Conservation (phyloP, 257 asterid species). For the Forsythia viridissima region DNA sequence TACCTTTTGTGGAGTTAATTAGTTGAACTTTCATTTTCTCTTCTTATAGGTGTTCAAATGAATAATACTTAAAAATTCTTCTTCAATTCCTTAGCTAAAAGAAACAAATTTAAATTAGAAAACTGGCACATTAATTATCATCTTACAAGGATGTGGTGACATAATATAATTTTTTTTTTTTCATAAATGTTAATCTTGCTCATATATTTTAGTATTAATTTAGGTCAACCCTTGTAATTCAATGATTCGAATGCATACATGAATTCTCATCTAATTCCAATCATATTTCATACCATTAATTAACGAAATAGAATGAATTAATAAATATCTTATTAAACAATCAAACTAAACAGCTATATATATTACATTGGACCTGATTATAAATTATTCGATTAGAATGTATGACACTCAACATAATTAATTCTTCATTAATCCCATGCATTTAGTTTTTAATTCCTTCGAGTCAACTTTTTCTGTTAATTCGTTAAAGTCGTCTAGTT, state of each 20-base stretch:
- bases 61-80: background rate
- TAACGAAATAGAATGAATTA: conserved; percentile 30
- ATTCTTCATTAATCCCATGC: conserved; percentile 21
- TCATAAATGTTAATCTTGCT: background rate
- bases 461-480: conserved; percentile 26
- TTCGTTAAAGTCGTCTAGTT: background rate
- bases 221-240: conserved; percentile 38
- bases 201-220: background rate
- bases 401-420: conserved; percentile 32
- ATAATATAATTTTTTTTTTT: background rate
- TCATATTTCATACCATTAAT: conserved; percentile 34
- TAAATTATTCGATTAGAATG: conserved; percentile 25
- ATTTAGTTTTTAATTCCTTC: conserved; percentile 25
- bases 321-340: background rate
- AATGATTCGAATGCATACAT: conserved; percentile 28
- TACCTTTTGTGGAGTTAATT: background rate
- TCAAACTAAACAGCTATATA: background rate
- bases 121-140: background rate
- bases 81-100: background rate
- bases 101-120: background rate
- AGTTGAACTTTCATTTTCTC: background rate
- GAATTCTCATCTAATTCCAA: conserved; percentile 20
- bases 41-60: background rate
- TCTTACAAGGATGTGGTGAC: background rate
- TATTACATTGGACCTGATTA: conserved; percentile 14